Evolutionary conservation across 371 early-diverging fungal species (phyloP), one percentile per base, ranked within the genome.

Genomic region (Zopfochytrium polystomum): DNA sequence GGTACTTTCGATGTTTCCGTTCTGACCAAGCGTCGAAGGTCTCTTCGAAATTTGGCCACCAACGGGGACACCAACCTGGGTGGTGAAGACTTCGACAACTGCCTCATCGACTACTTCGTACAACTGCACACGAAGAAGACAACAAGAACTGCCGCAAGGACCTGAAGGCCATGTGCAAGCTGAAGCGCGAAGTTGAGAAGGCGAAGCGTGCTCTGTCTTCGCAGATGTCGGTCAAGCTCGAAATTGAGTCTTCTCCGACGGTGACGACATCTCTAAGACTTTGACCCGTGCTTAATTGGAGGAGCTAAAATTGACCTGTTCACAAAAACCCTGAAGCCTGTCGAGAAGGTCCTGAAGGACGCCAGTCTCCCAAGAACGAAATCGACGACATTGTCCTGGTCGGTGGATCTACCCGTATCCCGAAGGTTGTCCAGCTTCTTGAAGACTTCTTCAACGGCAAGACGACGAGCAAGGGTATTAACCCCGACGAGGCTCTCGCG

Each of bases 341-440:
- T 89, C 55, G 78, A 85, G 71, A 81, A 80, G 63, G 81, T 80
- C 60, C 62, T 91, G 58, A 81, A 83, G 71, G 87, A 86, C 68
- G 80, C 85, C 62, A 78, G 76, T 55, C 66, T 79, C 47, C 63
- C 60, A 88, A 87, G 77, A 69, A 73, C 52, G 85, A 90, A 60
- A 82, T 97, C 63, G 62, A 81, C 63, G 89, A 92, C 73, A 90
- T 98, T 60, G 85, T 99, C 42, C 78, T 99, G 56, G 95, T 94
- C 55, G 99, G 99, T 75, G 99, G 99, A 30, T 82, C 95, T 52
- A 90, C 96, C 60, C 93, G 99, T 77, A 94, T 99, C 79, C 97
- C 98, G 75, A 95, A 93, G 82, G 87, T 99, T 65, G 87, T 89
- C 71, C 68, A 87, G 64, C 82, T 90, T 65, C 73, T 99, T 25